Conservation (phyloP, 108 stramenopile genomes). For the Cylindrotheca fusiformis region DNA sequence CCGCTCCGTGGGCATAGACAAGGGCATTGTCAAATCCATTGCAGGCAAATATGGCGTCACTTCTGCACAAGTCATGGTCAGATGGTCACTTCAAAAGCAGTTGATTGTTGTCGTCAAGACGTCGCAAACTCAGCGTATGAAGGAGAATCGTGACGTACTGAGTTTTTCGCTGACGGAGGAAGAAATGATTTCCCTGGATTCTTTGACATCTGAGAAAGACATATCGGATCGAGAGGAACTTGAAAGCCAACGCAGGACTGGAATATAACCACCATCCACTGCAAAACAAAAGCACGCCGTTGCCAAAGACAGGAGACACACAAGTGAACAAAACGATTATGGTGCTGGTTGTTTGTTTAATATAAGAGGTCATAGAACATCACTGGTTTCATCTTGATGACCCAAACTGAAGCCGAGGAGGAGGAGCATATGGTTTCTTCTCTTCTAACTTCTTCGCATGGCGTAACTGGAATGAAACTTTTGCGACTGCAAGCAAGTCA, state of each 20-base stretch:
- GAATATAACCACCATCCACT: background rate
- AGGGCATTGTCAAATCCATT: slow-evolving; percentile 45
- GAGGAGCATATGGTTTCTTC: slow-evolving; percentile 59
- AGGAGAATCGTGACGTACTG: slow-evolving; percentile 67
- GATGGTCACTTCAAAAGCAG: slow-evolving; percentile 85
- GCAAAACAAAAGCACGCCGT: background rate
- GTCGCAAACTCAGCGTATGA: slow-evolving; percentile 54
- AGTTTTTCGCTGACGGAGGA: slow-evolving; percentile 60
- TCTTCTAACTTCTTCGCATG: slow-evolving; percentile 40
- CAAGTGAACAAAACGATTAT: background rate
- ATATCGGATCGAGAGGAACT: slow-evolving; percentile 28
- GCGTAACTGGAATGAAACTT: slow-evolving; percentile 49
- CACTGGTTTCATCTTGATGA: slow-evolving; percentile 1
- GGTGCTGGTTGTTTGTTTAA: slow-evolving; percentile 3
- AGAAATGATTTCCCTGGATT: slow-evolving; percentile 65
- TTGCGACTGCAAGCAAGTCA: slow-evolving; percentile 47
- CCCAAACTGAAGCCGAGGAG: slow-evolving; percentile 68
- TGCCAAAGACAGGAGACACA: background rate
- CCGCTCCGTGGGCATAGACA: slow-evolving; percentile 54
- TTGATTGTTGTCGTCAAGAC: slow-evolving; percentile 74
- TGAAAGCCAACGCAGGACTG: slow-evolving; percentile 36
- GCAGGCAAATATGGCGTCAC: slow-evolving; percentile 59
- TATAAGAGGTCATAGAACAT: slow-evolving; percentile 1
- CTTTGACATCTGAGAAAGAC: slow-evolving; percentile 50
- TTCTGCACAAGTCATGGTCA: slow-evolving; percentile 81